Base-by-base conservation (phyloP, 2,329 filamentous ascomycete species). In the Fusarium sulawesiense region DNA sequence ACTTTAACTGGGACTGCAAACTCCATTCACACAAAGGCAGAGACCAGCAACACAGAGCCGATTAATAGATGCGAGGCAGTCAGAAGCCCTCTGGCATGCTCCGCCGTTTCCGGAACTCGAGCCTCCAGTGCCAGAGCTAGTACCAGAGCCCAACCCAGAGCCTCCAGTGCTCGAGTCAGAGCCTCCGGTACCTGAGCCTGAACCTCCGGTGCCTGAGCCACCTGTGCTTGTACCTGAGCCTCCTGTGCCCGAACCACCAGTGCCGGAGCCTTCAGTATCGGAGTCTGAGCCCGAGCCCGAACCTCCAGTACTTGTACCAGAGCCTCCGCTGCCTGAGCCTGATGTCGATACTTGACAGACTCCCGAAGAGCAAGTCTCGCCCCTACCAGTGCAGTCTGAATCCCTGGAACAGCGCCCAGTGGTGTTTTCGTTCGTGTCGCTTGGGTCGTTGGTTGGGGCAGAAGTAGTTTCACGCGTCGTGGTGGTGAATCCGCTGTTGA, bases 1-100 rank as follows among this genome's bases (percentile, higher is more conserved):
- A 20, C 30, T 13, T 29, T 8, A 11, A 30, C 27, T 13, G 8
- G 41, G 50, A 12, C 37, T 16, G 9, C 68, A 75, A 7, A 71
- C 32, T 0, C 68, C 68, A 12, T 69, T 14, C 2, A 71, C 1
- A 8, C 68, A 71, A 6, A 66, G 6, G 3, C 68, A 71, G 18
- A 71, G 64, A 4, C 68, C 68, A n/a, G 61, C 25, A 6, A 7
- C n/a, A 9, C 68, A 71, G 7, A 71, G 44, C 14, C 59, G 29
- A 8, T 60, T 42, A 2, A 58, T n/a, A 4, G 58, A 54, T 6
- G 59, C 8, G 6, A 71, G 45, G 4, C 68, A 71, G 4, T 71
- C 64, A 4, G 46, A 7, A 4, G n/a, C 53, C 11, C 53, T 49
- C 1, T 16, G 7, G 12, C 68, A 71, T 5, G 63, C 23, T 4